Evolutionary conservation across 2,329 filamentous ascomycete species (phyloP).

Genomic region (Alternaria brassicae): DNA sequence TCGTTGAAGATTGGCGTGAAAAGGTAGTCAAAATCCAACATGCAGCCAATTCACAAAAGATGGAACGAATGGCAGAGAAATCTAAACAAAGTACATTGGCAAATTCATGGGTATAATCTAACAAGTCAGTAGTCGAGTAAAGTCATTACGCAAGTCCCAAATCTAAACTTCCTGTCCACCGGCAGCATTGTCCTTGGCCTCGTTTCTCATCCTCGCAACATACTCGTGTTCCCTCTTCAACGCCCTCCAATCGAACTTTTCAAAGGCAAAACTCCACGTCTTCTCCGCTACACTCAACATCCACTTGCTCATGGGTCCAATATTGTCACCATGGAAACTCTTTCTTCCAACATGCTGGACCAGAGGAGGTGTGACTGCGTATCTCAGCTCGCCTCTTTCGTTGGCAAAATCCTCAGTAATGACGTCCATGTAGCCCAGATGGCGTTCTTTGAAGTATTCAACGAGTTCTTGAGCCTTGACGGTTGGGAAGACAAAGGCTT

Average conservation of each 20-base stretch:
- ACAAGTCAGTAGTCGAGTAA: neutral
- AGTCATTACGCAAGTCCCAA: neutral
- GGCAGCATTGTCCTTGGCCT: neutral
- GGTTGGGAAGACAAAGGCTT: slow-evolving; percentile 55
- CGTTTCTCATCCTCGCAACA: slow-evolving; percentile 13
- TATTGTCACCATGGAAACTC: slow-evolving; percentile 48
- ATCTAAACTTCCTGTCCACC: neutral
- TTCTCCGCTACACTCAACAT: slow-evolving; percentile 44
- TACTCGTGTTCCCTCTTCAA: slow-evolving; percentile 41
- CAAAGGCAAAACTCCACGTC: slow-evolving; percentile 53
- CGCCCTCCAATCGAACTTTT: slow-evolving; percentile 36
- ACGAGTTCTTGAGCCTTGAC: slow-evolving; percentile 35
- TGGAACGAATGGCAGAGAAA: no score
- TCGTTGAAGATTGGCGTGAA: neutral
- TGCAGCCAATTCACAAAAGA: neutral
- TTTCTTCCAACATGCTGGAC: slow-evolving; percentile 55
- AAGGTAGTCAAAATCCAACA: neutral
- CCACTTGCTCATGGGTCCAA: slow-evolving; percentile 36
- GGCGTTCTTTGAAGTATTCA: slow-evolving; percentile 42
- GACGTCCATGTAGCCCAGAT: slow-evolving; percentile 50
- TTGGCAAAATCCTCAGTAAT: slow-evolving; percentile 54
- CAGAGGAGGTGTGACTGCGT: slow-evolving; percentile 53
- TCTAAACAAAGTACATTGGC: neutral
- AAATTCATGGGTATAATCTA: slow-evolving; percentile 7
- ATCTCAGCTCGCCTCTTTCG: slow-evolving; percentile 48